Base-by-base conservation (phyloP, 2,329 filamentous ascomycete species). In the Fusarium tuaranense region DNA sequence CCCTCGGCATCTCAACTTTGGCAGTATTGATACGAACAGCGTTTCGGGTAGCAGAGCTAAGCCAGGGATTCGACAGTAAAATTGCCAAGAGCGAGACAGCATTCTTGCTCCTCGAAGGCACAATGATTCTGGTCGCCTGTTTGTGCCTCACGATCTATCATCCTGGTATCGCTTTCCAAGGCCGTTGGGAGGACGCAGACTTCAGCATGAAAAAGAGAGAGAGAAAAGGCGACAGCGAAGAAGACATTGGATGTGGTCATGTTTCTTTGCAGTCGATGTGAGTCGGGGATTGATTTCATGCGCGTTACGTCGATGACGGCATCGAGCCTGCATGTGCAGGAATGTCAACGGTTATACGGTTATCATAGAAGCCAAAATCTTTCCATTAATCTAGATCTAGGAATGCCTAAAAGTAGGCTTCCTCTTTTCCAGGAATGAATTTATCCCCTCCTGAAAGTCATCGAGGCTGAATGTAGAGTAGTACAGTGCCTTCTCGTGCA, bases 391-490 rank as follows among this genome's bases (percentile, higher is more conserved):
- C 7, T 46, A 48, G 14, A 48, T n/a, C 48, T 53, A 53, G 4
- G 53, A 74, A 22, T 74, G 72, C 13, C 65, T 36, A n/a, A 75
- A 74, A 2, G n/a, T 38, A 2, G 72, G 72, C 0, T 38, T 20
- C 9, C 72, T 63, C 13, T 75, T 74, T 9, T 66, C 32, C 1
- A 74, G 32, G 14, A 74, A 74, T 2, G 72, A 72, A 5, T 44
- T 67, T 25, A 74, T 74, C 1, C 72, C 72, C 53, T 74, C 72
- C 20, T 64, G 63, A n/a, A 75, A 74, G 16, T 74, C 72, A 7
- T 68, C 57, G 4, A 74, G 48, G 1, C 72, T 61, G 18, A 74
- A 74, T 0, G 72, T 75, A 2, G 72, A 75, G 18, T 74, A 74
- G 18, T 74, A 74, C 1, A 74, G 53, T 6, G 72, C 34, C 30